Conservation (phyloP, 768 basidiomycete species). For the Amanita molliuscula region DNA sequence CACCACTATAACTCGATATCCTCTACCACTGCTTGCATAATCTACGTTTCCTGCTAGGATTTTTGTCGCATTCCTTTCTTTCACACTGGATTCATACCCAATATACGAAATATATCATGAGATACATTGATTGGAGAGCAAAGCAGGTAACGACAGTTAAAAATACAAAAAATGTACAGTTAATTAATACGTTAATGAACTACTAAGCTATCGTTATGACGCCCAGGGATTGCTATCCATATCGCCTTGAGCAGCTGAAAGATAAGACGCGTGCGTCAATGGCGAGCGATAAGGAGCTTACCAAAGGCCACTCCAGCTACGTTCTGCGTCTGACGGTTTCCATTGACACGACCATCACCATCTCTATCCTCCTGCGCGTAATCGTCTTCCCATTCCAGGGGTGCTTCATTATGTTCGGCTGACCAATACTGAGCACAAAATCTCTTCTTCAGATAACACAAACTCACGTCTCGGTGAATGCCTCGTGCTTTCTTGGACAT, state of each 20-base stretch:
- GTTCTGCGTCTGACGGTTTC: not conserved
- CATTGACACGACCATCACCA: conserved; percentile 13
- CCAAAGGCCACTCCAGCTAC: not conserved
- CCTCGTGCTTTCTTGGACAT: not conserved
- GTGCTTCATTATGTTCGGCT: not conserved
- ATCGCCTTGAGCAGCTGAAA: not conserved
- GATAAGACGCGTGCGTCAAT: not conserved
- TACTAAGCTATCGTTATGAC: not conserved
- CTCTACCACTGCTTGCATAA: conserved; percentile 2
- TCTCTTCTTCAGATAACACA: too few relatives aligned
- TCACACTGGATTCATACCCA: conserved; percentile 7
- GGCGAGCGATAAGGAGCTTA: not conserved
- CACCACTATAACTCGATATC: conserved; percentile 2
- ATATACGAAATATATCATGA: conserved; percentile 2
- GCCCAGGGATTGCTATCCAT: not conserved
- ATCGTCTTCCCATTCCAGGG: conserved; percentile 15
- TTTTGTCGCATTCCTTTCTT: conserved; percentile 3
- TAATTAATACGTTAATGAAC: too few relatives aligned
- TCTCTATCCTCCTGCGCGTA: conserved; percentile 14
- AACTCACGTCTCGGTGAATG: not conserved
- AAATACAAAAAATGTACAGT: not conserved
- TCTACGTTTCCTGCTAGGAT: conserved; percentile 3
- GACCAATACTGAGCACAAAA: not conserved
- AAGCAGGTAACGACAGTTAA: not conserved
- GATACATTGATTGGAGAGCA: not conserved